Base-by-base conservation (phyloP, 1,284 basidiomycete species). In the Ustilago tritici region DNA sequence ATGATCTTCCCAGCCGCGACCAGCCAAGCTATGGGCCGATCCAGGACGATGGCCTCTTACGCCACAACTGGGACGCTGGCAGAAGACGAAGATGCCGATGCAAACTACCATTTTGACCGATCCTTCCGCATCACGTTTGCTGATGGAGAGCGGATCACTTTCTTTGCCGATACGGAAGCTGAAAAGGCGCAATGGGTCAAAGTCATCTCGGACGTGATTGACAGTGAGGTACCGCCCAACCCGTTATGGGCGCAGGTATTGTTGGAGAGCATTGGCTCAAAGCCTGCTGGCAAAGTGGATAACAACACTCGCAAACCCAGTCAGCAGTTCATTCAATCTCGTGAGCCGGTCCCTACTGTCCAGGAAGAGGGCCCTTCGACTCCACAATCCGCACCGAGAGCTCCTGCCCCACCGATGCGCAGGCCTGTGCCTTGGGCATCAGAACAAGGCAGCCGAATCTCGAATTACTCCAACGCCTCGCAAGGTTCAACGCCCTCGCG, bases 141-240 rank as follows among this genome's bases (percentile, higher is more conserved):
- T 5, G 90, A 91, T 58, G 90, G 91, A 46, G 91, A 95, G 82
- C 90, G 92, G 64, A 97, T 98, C 76, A 87, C 90, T 6, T 98
- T 98, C 88, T 95, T 93, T 81, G 94, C 95, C 36, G 95, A 98
- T 86, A 92, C 91, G 12, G 93, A 95, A 76, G 92, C 92, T 71
- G 93, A 95, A 84, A 98, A 97, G 87, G 87, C 88, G 15, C 90
- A 89, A 87, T 99, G 95, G 95, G 94, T 85, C 82, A 92, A 89
- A 17, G 67, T 73, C 4, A 70, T 86, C 28, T 70, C 63, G 11
- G 76, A 76, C 38, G 67, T 84, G 19, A 61, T 85, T 17, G 56
- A 61, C 4, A 77, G 67, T 59, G 70, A 79, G 46, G 70, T 81
- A 12, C 76, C 78, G 2, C 63, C 78, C 31, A 80, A 81, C 23